Evolutionary conservation across 1,139 yeast species (phyloP).

Genomic region (Blastobotrys malaysiensis): DNA sequence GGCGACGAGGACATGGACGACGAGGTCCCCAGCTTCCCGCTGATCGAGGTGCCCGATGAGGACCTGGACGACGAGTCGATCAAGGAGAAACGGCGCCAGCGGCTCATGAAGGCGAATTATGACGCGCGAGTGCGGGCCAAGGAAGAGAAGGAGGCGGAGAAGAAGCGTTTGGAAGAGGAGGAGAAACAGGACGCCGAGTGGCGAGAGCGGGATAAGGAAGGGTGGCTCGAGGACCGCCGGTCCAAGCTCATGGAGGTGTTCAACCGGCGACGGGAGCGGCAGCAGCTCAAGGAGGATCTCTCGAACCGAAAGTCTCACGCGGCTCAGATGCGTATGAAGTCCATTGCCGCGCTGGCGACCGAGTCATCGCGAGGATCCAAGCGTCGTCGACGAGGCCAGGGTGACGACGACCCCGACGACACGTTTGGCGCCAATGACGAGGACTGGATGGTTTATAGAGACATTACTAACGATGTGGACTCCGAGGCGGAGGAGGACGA

Average conservation of each 20-base stretch:
- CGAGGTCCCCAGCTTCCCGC: slow-evolving; percentile 63
- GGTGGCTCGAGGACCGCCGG: slow-evolving; percentile 76
- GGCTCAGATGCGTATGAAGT: slow-evolving; percentile 89
- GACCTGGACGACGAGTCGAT: slow-evolving; percentile 73
- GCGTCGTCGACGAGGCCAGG: slow-evolving; percentile 29
- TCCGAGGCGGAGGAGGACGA: slow-evolving; percentile 72
- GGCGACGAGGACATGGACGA: slow-evolving; percentile 51
- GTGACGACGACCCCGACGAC: slow-evolving; percentile 85
- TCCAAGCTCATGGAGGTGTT: slow-evolving; percentile 53
- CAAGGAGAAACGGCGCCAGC: slow-evolving; percentile 82
- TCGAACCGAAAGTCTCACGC: slow-evolving; percentile 87
- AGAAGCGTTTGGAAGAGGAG: slow-evolving; percentile 41
- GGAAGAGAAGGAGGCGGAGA: slow-evolving; percentile 67
- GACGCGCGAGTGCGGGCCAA: slow-evolving; percentile 85
- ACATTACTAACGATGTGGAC: slow-evolving; percentile 67
- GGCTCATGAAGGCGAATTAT: slow-evolving; percentile 73
- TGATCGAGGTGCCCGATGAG: slow-evolving; percentile 74
- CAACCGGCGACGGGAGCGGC: slow-evolving; percentile 57
- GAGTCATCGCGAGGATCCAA: slow-evolving; percentile 43
- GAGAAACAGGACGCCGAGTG: slow-evolving; percentile 60
- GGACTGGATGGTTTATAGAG: slow-evolving; percentile 90
- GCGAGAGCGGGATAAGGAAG: slow-evolving; percentile 67
- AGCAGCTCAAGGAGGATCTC: slow-evolving; percentile 68
- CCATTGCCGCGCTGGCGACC: slow-evolving; percentile 80
- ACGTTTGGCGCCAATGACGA: slow-evolving; percentile 95